These are phyloP conservation scores for Phytophthora gonapodyides DNA, from an alignment of 352 stramenopile genomes.

Conservation along the genomic window DNA sequence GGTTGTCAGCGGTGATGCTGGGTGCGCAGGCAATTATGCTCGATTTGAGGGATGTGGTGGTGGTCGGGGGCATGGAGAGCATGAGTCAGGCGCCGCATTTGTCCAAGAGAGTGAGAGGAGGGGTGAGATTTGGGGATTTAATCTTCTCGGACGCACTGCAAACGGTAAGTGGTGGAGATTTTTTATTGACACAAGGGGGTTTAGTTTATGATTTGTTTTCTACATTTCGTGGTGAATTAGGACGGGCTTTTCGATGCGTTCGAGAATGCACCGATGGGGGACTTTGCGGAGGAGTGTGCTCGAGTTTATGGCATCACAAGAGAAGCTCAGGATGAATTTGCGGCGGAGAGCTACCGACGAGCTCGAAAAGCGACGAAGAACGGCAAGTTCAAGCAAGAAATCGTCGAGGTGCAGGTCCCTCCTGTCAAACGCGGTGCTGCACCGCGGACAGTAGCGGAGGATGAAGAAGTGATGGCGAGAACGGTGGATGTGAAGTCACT, in stretches of 20 bases:
- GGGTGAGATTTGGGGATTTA: slow-evolving; percentile 85
- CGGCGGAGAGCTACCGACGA: slow-evolving; percentile 91
- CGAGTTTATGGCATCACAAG: slow-evolving; percentile 80
- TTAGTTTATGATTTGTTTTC: no score
- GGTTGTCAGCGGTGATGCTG: slow-evolving; percentile 73
- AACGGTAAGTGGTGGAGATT: slow-evolving; percentile 33
- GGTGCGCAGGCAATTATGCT: slow-evolving; percentile 89
- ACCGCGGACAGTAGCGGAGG: slow-evolving; percentile 46
- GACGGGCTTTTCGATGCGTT: slow-evolving; percentile 95
- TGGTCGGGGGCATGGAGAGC: slow-evolving; percentile 95
- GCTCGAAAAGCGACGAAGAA: slow-evolving; percentile 51
- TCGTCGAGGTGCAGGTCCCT: slow-evolving; percentile 84
- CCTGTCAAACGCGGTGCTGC: slow-evolving; percentile 37
- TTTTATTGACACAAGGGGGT: background rate
- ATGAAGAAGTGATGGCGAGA: slow-evolving; percentile 89
- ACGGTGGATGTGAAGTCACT: slow-evolving; percentile 90
- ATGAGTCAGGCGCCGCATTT: slow-evolving; percentile 97
- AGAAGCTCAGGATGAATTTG: slow-evolving; percentile 94
- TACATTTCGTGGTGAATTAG: slow-evolving; percentile 49
- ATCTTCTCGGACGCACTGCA: slow-evolving; percentile 89
- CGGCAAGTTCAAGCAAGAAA: slow-evolving; percentile 81
- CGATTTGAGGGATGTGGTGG: slow-evolving; percentile 72
- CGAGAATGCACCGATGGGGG: slow-evolving; percentile 94
- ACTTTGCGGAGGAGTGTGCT: slow-evolving; percentile 93
- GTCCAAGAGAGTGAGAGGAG: slow-evolving; percentile 68